A percentile compares a stretch with the other conserved stretches of the same genome.
These are phyloP conservation scores for Pichia nakasei DNA, from an alignment of 805 yeast genomes.

Conservation along the genomic window DNA sequence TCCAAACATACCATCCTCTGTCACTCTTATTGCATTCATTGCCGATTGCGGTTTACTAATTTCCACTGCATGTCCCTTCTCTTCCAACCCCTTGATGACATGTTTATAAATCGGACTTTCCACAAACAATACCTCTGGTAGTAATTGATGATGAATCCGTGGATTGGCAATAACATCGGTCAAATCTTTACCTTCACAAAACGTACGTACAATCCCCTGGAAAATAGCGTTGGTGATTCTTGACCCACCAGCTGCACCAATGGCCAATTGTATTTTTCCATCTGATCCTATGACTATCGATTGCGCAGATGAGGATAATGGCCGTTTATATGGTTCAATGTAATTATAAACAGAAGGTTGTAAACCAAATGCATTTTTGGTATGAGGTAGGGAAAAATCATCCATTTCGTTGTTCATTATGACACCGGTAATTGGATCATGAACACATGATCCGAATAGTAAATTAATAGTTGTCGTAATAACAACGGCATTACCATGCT, in stretches of 20 bases:
- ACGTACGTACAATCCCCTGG: constrained; percentile 65
- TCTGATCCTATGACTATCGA: constrained; percentile 44
- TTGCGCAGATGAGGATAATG: constrained; percentile 79
- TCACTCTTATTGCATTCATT: constrained; percentile 43
- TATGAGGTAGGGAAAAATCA: constrained; percentile 72
- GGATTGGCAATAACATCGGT: constrained; percentile 71
- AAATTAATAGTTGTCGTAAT: constrained; percentile 86
- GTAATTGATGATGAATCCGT: constrained; percentile 79
- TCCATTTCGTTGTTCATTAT: constrained; percentile 90
- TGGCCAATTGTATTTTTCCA: constrained; percentile 49
- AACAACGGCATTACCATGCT: constrained; percentile 65
- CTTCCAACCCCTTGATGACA: constrained; percentile 27
- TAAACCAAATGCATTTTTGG: constrained; percentile 68
- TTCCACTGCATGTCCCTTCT: constrained; percentile 42
- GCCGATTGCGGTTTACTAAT: constrained; percentile 41
- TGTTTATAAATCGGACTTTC: constrained; percentile 45
- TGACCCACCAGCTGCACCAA: constrained; percentile 95
- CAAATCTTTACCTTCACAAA: constrained; percentile 48
- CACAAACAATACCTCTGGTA: constrained; percentile 59
- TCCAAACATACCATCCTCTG: constrained; percentile 46
- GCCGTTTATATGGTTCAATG: constrained; percentile 68
- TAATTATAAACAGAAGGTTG: constrained; percentile 76
- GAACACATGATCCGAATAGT: constrained; percentile 73
- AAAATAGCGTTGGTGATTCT: constrained; percentile 75
- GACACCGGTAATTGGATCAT: constrained; percentile 75